Evolutionary conservation across 1,139 yeast species (phyloP).

Genomic region (Eremothecium coryli): DNA sequence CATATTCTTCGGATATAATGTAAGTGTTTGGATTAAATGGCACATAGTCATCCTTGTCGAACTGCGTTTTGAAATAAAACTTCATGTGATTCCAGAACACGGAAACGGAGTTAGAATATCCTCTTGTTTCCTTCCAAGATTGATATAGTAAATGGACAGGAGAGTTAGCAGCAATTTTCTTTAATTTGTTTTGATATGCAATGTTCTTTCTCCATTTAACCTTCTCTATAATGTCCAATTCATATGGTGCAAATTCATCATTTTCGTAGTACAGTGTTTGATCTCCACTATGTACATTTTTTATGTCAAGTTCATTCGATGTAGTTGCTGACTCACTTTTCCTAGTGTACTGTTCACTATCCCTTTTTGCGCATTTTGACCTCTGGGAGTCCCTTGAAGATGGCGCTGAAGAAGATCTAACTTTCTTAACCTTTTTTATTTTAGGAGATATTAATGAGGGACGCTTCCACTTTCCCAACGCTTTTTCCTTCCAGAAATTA

Average conservation of each 20-base stretch:
- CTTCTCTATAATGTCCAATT: constrained; percentile 1
- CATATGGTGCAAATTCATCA: background rate
- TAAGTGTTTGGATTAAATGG: constrained; percentile 2
- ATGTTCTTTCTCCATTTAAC: constrained; percentile 2
- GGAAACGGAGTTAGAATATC: constrained; percentile 4
- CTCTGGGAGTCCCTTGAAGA: constrained; percentile 1
- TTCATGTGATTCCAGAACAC: constrained; percentile 5
- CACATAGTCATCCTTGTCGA: constrained; percentile 5
- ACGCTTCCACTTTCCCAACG: constrained; percentile 3
- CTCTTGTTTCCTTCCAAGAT: constrained; percentile 5
- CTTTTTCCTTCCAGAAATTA: constrained; percentile 3
- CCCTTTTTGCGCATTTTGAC: background rate
- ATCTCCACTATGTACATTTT: background rate
- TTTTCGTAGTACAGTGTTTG: background rate
- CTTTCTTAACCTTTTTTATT: background rate
- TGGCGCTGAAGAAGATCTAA: constrained; percentile 1
- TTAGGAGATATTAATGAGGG: constrained; percentile 1
- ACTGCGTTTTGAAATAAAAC: constrained; percentile 4
- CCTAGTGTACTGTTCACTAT: background rate
- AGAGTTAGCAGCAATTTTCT: constrained; percentile 3
- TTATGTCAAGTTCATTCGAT: background rate
- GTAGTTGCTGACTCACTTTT: background rate
- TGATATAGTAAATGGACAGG: constrained; percentile 4
- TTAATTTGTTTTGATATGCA: constrained; percentile 5
- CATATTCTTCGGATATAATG: constrained; percentile 3